Percentiles rank a stretch among this genome's conserved stretches.
These are phyloP conservation scores for Verticillium tricorpus DNA, from an alignment of 2,329 filamentous ascomycete genomes.

Conservation along the genomic window DNA sequence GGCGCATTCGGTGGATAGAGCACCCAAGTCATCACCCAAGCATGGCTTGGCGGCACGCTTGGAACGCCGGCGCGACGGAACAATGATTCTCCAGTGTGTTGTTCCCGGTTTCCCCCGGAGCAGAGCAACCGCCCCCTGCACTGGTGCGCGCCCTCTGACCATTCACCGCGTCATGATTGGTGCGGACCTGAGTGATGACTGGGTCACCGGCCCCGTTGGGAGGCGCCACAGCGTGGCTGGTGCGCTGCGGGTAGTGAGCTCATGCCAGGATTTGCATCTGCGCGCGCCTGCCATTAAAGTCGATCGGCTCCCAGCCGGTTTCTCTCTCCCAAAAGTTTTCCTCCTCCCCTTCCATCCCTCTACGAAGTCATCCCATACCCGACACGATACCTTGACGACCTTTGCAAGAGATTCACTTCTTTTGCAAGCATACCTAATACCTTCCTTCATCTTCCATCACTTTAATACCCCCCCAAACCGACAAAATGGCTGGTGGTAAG, in stretches of 20 bases:
- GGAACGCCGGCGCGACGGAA: background rate
- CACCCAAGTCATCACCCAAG: background rate
- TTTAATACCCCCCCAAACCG: conserved; percentile 11
- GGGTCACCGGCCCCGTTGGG: conserved; percentile 9
- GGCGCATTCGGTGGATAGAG: background rate
- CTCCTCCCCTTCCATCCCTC: conserved; percentile 6
- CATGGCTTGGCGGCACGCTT: background rate
- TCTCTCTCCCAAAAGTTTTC: conserved; percentile 14
- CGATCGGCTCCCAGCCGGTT: background rate
- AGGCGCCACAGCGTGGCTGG: conserved; percentile 28
- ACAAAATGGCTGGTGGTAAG: conserved; percentile 43
- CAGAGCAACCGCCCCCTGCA: conserved; percentile 2
- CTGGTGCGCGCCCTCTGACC: conserved; percentile 7
- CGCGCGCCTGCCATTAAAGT: background rate
- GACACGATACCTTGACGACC: conserved; percentile 7
- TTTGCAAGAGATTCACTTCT: conserved; percentile 13
- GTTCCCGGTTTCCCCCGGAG: conserved; percentile 14
- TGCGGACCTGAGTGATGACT: background rate
- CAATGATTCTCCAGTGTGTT: conserved; percentile 6
- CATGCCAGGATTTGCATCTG: conserved; percentile 18
- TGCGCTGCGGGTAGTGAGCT: conserved; percentile 19
- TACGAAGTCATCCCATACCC: conserved; percentile 4
- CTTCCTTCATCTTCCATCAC: conserved; percentile 8
- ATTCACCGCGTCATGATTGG: conserved; percentile 31
- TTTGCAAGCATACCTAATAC: conserved; percentile 19